phyloP scores from a whole-genome alignment of 805 yeast genomes.

The Blastobotrys robertii region DNA sequence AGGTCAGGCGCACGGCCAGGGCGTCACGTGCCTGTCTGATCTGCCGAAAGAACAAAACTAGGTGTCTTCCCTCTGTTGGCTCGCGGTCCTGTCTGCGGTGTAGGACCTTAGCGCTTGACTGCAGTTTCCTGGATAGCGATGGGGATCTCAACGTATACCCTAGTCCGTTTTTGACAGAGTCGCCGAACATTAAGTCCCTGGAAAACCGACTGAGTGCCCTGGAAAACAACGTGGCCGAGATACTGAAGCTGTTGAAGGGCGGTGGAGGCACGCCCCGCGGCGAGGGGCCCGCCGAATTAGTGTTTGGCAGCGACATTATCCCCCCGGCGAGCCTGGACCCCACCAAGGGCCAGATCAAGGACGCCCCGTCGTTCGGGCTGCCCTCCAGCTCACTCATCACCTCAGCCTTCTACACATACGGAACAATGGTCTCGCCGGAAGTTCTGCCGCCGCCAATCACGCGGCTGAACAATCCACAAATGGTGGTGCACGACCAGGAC shows the following conservation, averaged over 20 bases:
- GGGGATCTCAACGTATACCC: slow-evolving; percentile 1
- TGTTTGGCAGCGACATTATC: slow-evolving; percentile 1
- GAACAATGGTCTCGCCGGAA: slow-evolving; percentile 25
- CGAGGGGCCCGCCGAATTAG: slow-evolving; percentile 7
- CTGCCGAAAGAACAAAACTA: slow-evolving; percentile 49
- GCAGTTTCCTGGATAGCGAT: slow-evolving; percentile 38
- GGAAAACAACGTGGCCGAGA: slow-evolving; percentile 3
- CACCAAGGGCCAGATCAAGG: background rate
- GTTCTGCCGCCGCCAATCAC: slow-evolving; percentile 31
- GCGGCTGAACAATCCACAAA: slow-evolving; percentile 26
- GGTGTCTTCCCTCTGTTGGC: slow-evolving; percentile 46
- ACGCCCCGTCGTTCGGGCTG: slow-evolving; percentile 25
- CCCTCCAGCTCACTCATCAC: slow-evolving; percentile 32
- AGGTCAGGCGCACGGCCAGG: slow-evolving; percentile 20
- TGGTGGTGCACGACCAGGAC: slow-evolving; percentile 31
- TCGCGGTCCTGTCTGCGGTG: slow-evolving; percentile 50
- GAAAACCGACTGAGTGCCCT: slow-evolving; percentile 1
- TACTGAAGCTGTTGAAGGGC: slow-evolving; percentile 4
- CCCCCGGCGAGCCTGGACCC: background rate
- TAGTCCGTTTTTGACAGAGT: background rate
- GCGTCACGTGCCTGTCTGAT: slow-evolving; percentile 45
- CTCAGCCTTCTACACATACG: slow-evolving; percentile 38
- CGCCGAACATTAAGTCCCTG: background rate
- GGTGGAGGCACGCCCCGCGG: slow-evolving; percentile 3
- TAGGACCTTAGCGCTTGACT: slow-evolving; percentile 38